Base-by-base conservation (phyloP, 371 early-diverging fungal genomes). In the Actinomortierella ambigua region DNA sequence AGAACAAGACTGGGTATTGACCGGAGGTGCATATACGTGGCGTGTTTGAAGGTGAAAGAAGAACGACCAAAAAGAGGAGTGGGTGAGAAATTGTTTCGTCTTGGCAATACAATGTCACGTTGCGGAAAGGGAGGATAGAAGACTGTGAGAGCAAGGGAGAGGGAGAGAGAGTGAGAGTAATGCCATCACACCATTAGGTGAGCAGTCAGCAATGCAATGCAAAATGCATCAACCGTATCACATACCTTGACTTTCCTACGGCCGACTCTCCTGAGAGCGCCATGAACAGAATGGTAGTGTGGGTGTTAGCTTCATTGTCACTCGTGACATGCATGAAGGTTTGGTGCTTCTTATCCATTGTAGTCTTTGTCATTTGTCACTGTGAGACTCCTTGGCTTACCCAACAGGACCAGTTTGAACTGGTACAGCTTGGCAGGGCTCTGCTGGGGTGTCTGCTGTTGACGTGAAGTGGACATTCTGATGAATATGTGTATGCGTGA, bases 171-270 rank as follows among this genome's bases (percentile, higher is more conserved):
- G 34, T 34, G 34, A 4, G 11, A 6, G 34, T 34, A 34, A 34
- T 34, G 7, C 4, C 34, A 34, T 34, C 34, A 11, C 11, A 11
- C 34, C 4, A 34, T 29, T 14, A 24, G 9, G 22, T 13, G 11
- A 34, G 11, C 4, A 34, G 46, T 23, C 27, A 22, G 44, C n/a
- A 15, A 39, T 44, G 50, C 17, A 14, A 9, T 39, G 43, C 13
- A 26, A 23, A 13, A 46, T 7, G 47, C 14, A 28, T 2, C 13
- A 18, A 43, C 43, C 15, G 42, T 13, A n/a, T 29, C 3, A 65
- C 65, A 28, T 83, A 88, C 92, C 92, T 92, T 57, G 94, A 93
- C 79, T 93, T 93, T 48, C 94, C 94, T 27, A 93, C 94, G 47
- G 94, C 94, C 27, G 94, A 93, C 69, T 93, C 94, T 63, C 94